Conservation (phyloP, 1,284 basidiomycete genomes). For the Cutaneotrichosporon spelunceum region DNA sequence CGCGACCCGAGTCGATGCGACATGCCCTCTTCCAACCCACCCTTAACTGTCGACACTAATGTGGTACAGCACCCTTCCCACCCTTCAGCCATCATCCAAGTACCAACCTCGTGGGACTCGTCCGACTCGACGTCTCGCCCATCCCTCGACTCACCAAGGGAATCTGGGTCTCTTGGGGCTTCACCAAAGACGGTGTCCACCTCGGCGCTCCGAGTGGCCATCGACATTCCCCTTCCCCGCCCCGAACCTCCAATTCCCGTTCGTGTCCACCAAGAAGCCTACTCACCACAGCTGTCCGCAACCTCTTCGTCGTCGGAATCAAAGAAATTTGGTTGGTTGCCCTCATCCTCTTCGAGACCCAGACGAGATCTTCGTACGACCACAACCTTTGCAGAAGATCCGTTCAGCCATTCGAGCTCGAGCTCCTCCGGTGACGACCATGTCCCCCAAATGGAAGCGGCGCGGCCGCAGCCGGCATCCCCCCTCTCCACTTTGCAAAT, state of each 20-base stretch:
- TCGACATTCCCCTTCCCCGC: slow-evolving; percentile 2
- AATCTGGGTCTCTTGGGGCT: not conserved
- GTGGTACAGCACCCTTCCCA: slow-evolving; percentile 2
- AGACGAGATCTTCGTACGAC: slow-evolving; percentile 39
- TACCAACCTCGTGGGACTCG: slow-evolving; percentile 11
- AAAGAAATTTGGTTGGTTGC: slow-evolving; percentile 32
- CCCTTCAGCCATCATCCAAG: slow-evolving; percentile 9
- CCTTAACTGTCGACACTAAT: slow-evolving; percentile 17
- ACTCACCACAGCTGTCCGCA: slow-evolving; percentile 29
- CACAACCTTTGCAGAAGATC: slow-evolving; percentile 39
- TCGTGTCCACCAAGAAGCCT: not conserved
- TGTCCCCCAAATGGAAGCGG: not conserved
- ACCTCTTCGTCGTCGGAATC: slow-evolving; percentile 40
- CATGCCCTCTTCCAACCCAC: slow-evolving; percentile 6
- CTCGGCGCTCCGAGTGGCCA: not conserved
- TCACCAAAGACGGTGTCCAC: slow-evolving; percentile 16
- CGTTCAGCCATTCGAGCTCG: slow-evolving; percentile 28
- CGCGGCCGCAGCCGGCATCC: not conserved
- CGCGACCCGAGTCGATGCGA: not conserved
- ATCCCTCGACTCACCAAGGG: slow-evolving; percentile 3
- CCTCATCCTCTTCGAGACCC: not conserved
- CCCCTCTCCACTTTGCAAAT: not conserved
- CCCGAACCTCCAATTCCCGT: slow-evolving; percentile 6
- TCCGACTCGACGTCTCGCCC: slow-evolving; percentile 8
- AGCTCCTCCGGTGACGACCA: slow-evolving; percentile 23